Base-by-base conservation (phyloP, 306 rosid species). In the Acacia melanoxylon region DNA sequence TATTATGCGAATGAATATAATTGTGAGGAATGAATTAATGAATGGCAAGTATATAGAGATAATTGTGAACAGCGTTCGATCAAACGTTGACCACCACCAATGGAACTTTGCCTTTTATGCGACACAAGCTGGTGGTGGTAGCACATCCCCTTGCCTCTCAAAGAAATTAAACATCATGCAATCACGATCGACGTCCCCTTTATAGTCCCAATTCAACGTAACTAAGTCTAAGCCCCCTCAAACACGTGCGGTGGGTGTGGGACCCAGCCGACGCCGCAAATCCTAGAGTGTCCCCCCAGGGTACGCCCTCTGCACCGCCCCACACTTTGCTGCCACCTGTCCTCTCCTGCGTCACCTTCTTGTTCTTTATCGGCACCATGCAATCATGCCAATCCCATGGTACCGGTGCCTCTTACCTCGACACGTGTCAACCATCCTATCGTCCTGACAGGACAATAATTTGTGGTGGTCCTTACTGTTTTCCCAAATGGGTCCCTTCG, bases 331-430 rank as follows among this genome's bases (percentile, higher is more conserved):
- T 49, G 63, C 75, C 86, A 63, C 65, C 22, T 29, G 27, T 72
- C 54, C 24, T 2, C 27, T 29, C 16, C 25, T 7, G 46, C 54
- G 24, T 61, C 35, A 67, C 70, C 35, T 31, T 22, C 20, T 3
- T 19, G 8, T 11, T 27, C 46, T 15, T 59, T 16, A 66, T 69
- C 78, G 81, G 44, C 78, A 74, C 78, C 51, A 41, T 48, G 52
- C 49, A 37, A 37, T 37, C 1, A 8, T n/a, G 8, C 8, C 24
- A 10, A n/a, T 20, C 51, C 6, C 2, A 40, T 37, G 29, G 51
- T 20, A 19, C 49, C 10, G 4, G 17, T 1, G 74, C 0, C 10
- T 68, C 4, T 40, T 45, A 40, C 12, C 4, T 2, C 0, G 74
- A 68, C 51, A 68, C 29, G 51, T n/a, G 74, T 10, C 51, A 19